Conservation (phyloP, 23 red algal species). For the Gracilaria vermiculophylla region DNA sequence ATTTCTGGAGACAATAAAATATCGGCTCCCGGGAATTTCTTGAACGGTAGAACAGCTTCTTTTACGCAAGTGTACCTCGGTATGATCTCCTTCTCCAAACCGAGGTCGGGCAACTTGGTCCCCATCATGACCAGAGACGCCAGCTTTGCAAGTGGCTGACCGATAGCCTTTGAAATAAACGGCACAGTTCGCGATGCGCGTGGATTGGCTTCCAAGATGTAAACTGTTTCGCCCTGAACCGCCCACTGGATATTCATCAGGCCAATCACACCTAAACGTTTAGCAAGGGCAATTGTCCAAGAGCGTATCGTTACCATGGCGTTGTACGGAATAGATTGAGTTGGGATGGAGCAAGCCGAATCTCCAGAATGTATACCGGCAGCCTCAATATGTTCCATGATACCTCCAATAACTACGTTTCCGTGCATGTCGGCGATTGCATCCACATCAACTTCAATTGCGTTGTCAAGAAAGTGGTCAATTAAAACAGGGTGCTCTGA, state of each 20-base stretch:
- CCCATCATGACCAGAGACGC: conserved; percentile 91
- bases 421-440: conserved; percentile 87
- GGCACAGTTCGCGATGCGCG: conserved; percentile 97
- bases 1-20: conserved; percentile 98
- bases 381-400: conserved; percentile 99
- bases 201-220: conserved; percentile 99
- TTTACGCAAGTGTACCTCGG: conserved; percentile 90
- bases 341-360: conserved; percentile 90
- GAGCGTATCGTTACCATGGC: conserved; percentile 92
- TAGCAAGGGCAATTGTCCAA: conserved; percentile 96
- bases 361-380: conserved; percentile 99
- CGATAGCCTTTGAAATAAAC: conserved; percentile 98
- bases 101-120: conserved; percentile 69
- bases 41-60: conserved; percentile 97
- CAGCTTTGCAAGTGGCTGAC: conserved; percentile 91
- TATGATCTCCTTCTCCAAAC: conserved; percentile 82
- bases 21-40: conserved; percentile 96
- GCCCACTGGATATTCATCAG: conserved; percentile 99
- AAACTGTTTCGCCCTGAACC: conserved; percentile 91
- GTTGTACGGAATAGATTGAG: conserved; percentile 90
- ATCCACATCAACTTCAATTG: conserved; percentile 99
- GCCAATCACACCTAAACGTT: conserved; percentile 88
- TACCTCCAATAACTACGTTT: conserved; percentile 95
- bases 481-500: conserved; percentile 98
- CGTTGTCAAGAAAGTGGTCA: conserved; percentile 93